These are phyloP conservation scores for Cryphonectria naterciae DNA, from an alignment of 2,329 filamentous ascomycete species.

Conservation along the genomic window DNA sequence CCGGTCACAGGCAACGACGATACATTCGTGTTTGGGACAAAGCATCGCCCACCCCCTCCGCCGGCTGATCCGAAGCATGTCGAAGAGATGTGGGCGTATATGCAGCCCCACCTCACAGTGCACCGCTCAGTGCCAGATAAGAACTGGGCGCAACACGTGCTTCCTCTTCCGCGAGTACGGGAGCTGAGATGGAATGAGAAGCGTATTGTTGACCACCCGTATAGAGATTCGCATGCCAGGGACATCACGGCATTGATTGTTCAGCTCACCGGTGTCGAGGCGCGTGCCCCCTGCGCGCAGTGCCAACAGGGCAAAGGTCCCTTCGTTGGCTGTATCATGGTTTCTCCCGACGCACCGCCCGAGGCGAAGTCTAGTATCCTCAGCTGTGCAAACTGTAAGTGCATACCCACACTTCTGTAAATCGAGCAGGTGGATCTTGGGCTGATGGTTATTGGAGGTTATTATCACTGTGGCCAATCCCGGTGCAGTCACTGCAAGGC, in stretches of 20 bases:
- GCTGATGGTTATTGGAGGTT: constrained; percentile 10
- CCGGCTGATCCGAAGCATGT: constrained; percentile 7
- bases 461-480: constrained; percentile 26
- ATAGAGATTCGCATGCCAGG: constrained; percentile 32
- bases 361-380: constrained; percentile 19
- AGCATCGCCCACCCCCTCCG: not conserved
- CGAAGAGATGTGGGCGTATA: constrained; percentile 36
- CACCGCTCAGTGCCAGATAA: constrained; percentile 24
- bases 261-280: constrained; percentile 39
- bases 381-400: constrained; percentile 27
- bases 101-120: constrained; percentile 33
- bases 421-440: not conserved
- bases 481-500: constrained; percentile 21
- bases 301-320: constrained; percentile 36
- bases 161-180: constrained; percentile 35
- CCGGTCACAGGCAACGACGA: not conserved
- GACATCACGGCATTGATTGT: constrained; percentile 38
- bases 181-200: constrained; percentile 37
- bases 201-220: constrained; percentile 31
- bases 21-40: not conserved
- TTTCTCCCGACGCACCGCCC: constrained; percentile 10
- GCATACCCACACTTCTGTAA: too few relatives aligned
- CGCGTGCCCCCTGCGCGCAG: constrained; percentile 33
- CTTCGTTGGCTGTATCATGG: constrained; percentile 37
- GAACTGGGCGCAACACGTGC: constrained; percentile 34